Evolutionary conservation across 441 rosid species (phyloP).

Genomic region (Bocquillonia castaneifolia): DNA sequence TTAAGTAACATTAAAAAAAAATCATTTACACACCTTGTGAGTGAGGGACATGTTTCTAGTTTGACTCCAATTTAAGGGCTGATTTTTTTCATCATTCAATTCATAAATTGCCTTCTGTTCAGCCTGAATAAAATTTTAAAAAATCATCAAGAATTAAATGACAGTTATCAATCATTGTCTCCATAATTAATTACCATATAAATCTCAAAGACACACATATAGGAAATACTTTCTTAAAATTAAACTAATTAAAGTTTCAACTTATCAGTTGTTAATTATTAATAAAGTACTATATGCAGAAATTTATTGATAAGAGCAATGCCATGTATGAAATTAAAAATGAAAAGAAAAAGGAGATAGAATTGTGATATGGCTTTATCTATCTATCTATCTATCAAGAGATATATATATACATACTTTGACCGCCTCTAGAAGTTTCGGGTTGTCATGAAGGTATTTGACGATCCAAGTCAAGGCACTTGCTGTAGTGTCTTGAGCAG

Average conservation of each 20-base stretch:
- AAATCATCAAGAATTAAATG: slow-evolving; percentile 9
- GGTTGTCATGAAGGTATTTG: slow-evolving; percentile 65
- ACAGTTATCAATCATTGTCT: not conserved
- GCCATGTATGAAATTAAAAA: not conserved
- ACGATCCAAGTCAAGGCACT: slow-evolving; percentile 68
- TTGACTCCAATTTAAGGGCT: slow-evolving; percentile 48
- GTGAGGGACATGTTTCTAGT: slow-evolving; percentile 55
- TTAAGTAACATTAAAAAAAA: not conserved
- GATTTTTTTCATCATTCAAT: slow-evolving; percentile 30
- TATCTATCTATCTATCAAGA: no score
- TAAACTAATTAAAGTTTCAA: no score
- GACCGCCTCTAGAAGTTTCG: slow-evolving; percentile 56
- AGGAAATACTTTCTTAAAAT: no score
- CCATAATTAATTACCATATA: not conserved
- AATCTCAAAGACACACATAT: no score
- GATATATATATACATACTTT: no score
- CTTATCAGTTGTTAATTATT: no score
- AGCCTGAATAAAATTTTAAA: slow-evolving; percentile 31
- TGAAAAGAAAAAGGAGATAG: no score
- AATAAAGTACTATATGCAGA: no score
- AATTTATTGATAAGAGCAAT: not conserved
- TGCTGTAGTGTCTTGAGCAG: slow-evolving; percentile 72
- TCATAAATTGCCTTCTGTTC: slow-evolving; percentile 46
- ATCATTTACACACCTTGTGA: slow-evolving; percentile 34
- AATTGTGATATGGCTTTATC: slow-evolving; percentile 10